phyloP scores from a whole-genome alignment of 495 filamentous ascomycete species.

The Extremus antarcticus region DNA sequence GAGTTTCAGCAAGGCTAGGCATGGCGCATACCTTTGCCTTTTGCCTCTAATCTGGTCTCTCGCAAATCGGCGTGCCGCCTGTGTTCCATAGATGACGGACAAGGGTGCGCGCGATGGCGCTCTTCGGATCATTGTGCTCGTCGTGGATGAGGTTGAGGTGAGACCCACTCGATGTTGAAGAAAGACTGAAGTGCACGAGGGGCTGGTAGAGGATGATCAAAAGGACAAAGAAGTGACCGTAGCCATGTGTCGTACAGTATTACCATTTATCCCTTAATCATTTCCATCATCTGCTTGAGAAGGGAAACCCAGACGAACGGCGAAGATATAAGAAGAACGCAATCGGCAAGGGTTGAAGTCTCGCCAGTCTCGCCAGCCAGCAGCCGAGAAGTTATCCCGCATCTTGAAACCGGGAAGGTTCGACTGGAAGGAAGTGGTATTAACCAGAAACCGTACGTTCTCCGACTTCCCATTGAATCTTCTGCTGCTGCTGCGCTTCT shows the following conservation, averaged over 20 bases:
- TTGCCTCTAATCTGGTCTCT: neutral
- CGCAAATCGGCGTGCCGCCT: neutral
- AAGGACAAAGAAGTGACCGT: slow-evolving; percentile 2
- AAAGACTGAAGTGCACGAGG: slow-evolving; percentile 3
- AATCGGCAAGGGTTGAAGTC: neutral
- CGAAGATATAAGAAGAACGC: neutral
- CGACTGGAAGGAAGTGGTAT: slow-evolving; percentile 2
- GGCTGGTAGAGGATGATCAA: slow-evolving; percentile 3
- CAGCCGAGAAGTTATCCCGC: neutral
- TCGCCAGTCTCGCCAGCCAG: neutral
- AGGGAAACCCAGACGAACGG: neutral
- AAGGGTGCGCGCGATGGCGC: neutral
- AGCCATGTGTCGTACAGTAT: neutral
- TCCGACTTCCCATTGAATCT: slow-evolving; percentile 2
- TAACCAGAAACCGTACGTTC: slow-evolving; percentile 4
- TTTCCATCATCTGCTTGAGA: neutral
- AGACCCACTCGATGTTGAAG: neutral
- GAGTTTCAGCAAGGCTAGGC: too few relatives aligned
- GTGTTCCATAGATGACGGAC: neutral
- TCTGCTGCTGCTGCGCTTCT: neutral
- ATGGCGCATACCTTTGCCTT: too few relatives aligned
- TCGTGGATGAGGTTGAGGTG: neutral
- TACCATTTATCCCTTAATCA: neutral
- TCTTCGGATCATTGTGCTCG: neutral
- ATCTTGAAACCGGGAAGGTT: slow-evolving; percentile 1